Base-by-base conservation (phyloP, 805 yeast genomes). In the Candida odintsovae region DNA sequence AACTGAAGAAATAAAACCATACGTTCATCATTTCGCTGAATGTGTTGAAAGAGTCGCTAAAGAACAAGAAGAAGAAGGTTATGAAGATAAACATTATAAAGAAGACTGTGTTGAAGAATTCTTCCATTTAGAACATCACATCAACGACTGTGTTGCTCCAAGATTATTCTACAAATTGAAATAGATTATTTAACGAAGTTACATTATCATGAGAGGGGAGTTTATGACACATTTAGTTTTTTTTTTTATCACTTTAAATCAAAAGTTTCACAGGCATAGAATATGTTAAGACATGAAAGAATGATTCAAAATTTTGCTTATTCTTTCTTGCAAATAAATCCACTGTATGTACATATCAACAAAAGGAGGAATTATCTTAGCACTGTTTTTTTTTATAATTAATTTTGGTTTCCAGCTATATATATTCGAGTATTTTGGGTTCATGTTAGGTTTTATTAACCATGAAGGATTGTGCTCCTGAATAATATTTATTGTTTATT, bases 81-180 rank as follows among this genome's bases (percentile, higher is more conserved):
- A 92, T 67, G 96, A 71, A 25, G 83, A 85, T 49, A 78, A 77
- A 61, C 82, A 75, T 11, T 76, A 88, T 77, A 92, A 92, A 73
- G 99, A 92, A 76, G 97, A 92, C 72, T 92, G 99, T 77, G 85
- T 92, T 52, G 98, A 92, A 72, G 99, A 92, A 72, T 92, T 86
- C 70, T 92, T 92, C 89, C 98, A 94, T 72, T 77, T 90, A 67
- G 89, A 89, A 69, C 97, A 92, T 71, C 88, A 95, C 75, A 59
- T 90, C 61, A 89, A 88, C 71, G 94, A 87, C 67, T 82, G 95
- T 75, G 89, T 84, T 66, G 89, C 95, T 53, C 96, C 96, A 71
- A 84, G 81, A 69, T 75, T 90, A 68, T 88, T 90, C 76, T 72
- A 79, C 75, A 86, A 84, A 72, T 81, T 90, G 71, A 88, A 87